Conservation (phyloP, 2,329 filamentous ascomycete species). For the Furcasterigmium sp. region DNA sequence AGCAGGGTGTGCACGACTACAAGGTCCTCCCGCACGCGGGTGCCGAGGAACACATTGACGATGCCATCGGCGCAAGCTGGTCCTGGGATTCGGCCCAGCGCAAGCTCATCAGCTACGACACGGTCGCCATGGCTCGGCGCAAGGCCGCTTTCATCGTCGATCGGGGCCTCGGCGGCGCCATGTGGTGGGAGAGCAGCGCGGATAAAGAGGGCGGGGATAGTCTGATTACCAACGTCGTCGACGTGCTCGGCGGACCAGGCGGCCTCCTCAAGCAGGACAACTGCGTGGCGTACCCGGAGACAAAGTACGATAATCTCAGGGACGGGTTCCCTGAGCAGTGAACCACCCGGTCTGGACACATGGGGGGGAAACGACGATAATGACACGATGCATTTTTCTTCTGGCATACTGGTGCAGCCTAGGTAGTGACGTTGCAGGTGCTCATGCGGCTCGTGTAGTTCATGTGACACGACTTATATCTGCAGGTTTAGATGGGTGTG, state of each 20-base stretch:
- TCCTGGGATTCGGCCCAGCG: constrained; percentile 61
- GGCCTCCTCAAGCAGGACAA: constrained; percentile 50
- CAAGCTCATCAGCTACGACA: constrained; percentile 78
- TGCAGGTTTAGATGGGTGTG: background rate
- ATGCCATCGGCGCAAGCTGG: constrained; percentile 64
- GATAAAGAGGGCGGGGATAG: constrained; percentile 64
- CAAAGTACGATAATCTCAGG: constrained; percentile 66
- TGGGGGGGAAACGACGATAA: background rate
- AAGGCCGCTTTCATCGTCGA: constrained; percentile 71
- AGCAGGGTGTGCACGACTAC: constrained; percentile 82
- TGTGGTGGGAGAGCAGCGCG: constrained; percentile 94
- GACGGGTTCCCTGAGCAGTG: constrained; percentile 40
- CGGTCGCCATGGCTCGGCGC: constrained; percentile 54
- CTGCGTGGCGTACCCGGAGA: constrained; percentile 57
- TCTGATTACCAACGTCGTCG: constrained; percentile 62
- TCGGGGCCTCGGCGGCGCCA: constrained; percentile 72
- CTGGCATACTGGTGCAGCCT: background rate
- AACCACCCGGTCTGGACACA: background rate
- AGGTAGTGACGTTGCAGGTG: background rate
- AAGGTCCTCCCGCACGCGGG: constrained; percentile 73
- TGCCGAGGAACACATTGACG: constrained; percentile 59
- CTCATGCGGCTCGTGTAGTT: too few species aligned
- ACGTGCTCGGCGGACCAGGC: constrained; percentile 47
- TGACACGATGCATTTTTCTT: background rate
- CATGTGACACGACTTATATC: too few species aligned